phyloP scores from a whole-genome alignment of 2,329 filamentous ascomycete species.

The Raffaelea ambrosiae region DNA sequence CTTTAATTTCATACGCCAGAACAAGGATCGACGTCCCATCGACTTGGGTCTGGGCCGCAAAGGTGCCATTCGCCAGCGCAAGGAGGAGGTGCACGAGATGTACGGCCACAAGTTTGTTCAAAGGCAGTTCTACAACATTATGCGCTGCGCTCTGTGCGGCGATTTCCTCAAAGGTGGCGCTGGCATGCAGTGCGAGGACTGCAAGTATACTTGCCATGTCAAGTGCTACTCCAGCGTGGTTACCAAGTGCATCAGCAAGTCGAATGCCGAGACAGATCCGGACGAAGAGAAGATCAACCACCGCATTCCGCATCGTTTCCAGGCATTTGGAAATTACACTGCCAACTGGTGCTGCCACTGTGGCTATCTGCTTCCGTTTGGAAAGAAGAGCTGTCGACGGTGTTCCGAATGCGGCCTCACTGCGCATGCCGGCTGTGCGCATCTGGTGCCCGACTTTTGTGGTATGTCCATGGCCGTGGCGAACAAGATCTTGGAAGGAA shows the following conservation, averaged over 20 bases:
- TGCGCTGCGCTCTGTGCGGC: conserved; percentile 95
- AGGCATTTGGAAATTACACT: conserved; percentile 93
- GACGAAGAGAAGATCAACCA: conserved; percentile 99
- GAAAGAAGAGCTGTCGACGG: conserved; percentile 89
- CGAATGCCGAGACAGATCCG: conserved; percentile 94
- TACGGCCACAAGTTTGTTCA: conserved; percentile 98
- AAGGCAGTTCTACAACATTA: conserved; percentile 99
- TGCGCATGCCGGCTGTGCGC: conserved; percentile 82
- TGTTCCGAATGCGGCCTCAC: conserved; percentile 93
- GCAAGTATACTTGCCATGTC: conserved; percentile 98
- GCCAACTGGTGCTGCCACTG: conserved; percentile 99
- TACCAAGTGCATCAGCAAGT: conserved; percentile 99
- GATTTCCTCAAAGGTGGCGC: conserved; percentile 98
- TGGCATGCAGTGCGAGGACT: conserved; percentile 98
- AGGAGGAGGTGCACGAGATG: conserved; percentile 97
- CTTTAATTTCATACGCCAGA: conserved; percentile 87
- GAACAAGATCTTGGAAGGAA: conserved; percentile 84
- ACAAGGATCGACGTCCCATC: conserved; percentile 71
- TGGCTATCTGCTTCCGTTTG: conserved; percentile 89
- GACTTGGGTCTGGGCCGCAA: conserved; percentile 89
- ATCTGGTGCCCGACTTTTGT: conserved; percentile 96
- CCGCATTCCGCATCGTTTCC: conserved; percentile 94
- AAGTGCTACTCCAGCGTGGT: conserved; percentile 96
- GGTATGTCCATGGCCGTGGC: conserved; percentile 98
- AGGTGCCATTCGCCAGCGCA: conserved; percentile 92